phyloP scores from a whole-genome alignment of 2,329 filamentous ascomycete species.

The Erysiphe pulchra region DNA sequence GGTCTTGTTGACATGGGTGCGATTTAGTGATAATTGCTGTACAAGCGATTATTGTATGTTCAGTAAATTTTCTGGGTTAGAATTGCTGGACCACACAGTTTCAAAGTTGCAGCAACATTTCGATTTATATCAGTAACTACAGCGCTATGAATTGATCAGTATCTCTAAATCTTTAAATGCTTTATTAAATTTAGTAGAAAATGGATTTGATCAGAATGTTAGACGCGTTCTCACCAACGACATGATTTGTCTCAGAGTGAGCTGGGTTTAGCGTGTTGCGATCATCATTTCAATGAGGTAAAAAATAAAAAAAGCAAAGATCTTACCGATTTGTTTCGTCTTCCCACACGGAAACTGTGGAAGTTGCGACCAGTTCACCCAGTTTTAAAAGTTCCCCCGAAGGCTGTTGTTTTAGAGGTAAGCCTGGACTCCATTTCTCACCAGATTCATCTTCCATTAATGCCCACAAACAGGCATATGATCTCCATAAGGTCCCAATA shows the following conservation, averaged over 20 bases:
- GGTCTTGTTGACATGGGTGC: slow-evolving; percentile 80
- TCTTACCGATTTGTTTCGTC: slow-evolving; percentile 89
- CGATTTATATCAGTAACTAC: slow-evolving; percentile 91
- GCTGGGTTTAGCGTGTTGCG: slow-evolving; percentile 86
- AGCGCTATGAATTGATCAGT: slow-evolving; percentile 24
- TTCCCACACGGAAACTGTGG: slow-evolving; percentile 64
- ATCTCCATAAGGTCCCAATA: slow-evolving; percentile 75
- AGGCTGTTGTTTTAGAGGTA: slow-evolving; percentile 62
- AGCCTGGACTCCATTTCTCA: slow-evolving; percentile 69
- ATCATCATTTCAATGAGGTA: slow-evolving; percentile 43
- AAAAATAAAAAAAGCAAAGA: slow-evolving; percentile 5
- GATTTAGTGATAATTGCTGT: slow-evolving; percentile 64
- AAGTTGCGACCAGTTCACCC: slow-evolving; percentile 59
- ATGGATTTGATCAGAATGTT: slow-evolving; percentile 18
- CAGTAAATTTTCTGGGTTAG: slow-evolving; percentile 47
- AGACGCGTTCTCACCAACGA: slow-evolving; percentile 75
- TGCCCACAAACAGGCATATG: slow-evolving; percentile 74
- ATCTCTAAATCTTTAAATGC: slow-evolving; percentile 1
- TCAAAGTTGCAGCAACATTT: slow-evolving; percentile 71
- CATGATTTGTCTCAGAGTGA: slow-evolving; percentile 87
- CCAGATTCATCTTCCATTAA: slow-evolving; percentile 56
- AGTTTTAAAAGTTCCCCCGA: slow-evolving; percentile 59
- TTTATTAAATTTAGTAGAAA: background rate
- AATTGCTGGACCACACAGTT: slow-evolving; percentile 70
- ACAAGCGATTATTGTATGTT: slow-evolving; percentile 52